Conservation (phyloP, 2,329 filamentous ascomycete genomes). For the Botrytis byssoidea region DNA sequence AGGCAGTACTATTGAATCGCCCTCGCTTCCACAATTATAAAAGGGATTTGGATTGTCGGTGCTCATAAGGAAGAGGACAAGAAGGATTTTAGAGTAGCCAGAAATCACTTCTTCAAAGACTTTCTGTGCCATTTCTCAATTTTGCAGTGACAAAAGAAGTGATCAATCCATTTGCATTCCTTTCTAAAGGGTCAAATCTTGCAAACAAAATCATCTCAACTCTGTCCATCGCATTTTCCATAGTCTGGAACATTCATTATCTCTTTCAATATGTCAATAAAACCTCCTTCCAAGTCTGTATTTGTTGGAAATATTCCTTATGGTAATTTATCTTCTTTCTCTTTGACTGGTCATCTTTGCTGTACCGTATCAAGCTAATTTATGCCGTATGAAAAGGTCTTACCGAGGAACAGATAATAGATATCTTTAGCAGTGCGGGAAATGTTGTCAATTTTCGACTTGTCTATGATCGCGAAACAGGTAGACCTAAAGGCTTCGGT, state of each 20-base stretch:
- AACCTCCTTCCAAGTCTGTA: slow-evolving; percentile 74
- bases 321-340: slow-evolving; percentile 47
- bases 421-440: slow-evolving; percentile 87
- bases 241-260: slow-evolving; percentile 17
- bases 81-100: slow-evolving; percentile 38
- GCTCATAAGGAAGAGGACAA: slow-evolving; percentile 19
- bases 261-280: slow-evolving; percentile 57
- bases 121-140: slow-evolving; percentile 38
- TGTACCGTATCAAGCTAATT: slow-evolving; percentile 23
- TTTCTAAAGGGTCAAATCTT: slow-evolving; percentile 27
- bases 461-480: slow-evolving; percentile 93
- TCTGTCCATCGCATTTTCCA: slow-evolving; percentile 20
- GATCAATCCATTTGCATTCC: slow-evolving; percentile 28
- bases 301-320: slow-evolving; percentile 88
- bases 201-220: slow-evolving; percentile 28
- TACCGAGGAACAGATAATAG: slow-evolving; percentile 92
- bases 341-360: not conserved
- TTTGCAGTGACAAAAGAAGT: slow-evolving; percentile 23
- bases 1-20: not conserved
- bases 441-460: slow-evolving; percentile 89
- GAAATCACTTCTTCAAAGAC: slow-evolving; percentile 39
- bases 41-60: slow-evolving; percentile 17
- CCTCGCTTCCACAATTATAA: not conserved
- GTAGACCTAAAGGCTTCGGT: slow-evolving; percentile 91
- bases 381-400: slow-evolving; percentile 59